Percentiles rank a stretch among this genome's conserved stretches.
Evolutionary conservation across 495 filamentous ascomycete genomes (phyloP).

Genomic region (Tuber microsphaerosporum): DNA sequence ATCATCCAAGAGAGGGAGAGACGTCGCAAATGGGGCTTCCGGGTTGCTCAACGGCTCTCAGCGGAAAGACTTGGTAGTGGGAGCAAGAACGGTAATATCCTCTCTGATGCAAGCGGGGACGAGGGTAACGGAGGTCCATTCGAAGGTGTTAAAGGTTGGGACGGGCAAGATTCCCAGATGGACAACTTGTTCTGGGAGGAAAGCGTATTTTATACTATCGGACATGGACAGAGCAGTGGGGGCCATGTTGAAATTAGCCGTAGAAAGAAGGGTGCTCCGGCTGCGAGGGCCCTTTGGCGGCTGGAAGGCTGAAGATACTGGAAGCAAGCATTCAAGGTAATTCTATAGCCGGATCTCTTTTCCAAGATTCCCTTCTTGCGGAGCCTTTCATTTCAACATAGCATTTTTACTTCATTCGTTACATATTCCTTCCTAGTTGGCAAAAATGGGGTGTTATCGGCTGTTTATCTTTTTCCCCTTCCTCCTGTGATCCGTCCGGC

Average conservation of each 20-base stretch:
- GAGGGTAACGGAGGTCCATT: background rate
- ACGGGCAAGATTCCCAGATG: slow-evolving; percentile 4
- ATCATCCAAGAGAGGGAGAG: slow-evolving; percentile 39
- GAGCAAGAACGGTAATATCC: background rate
- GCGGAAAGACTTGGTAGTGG: background rate
- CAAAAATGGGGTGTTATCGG: background rate
- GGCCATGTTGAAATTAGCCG: slow-evolving; percentile 32
- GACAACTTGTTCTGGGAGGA: slow-evolving; percentile 38
- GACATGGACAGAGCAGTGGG: slow-evolving; percentile 31
- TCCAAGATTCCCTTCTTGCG: background rate
- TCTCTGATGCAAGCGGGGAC: background rate
- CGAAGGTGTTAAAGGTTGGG: background rate
- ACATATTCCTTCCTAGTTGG: background rate
- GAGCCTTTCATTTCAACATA: background rate
- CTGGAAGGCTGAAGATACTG: slow-evolving; percentile 30
- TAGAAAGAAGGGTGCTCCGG: slow-evolving; percentile 29
- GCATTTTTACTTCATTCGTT: background rate
- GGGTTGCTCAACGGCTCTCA: slow-evolving; percentile 16
- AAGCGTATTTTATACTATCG: slow-evolving; percentile 37
- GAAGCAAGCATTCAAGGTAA: slow-evolving; percentile 2
- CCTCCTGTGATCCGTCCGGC: background rate
- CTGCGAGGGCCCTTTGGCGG: slow-evolving; percentile 31
- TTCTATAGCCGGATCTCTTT: background rate
- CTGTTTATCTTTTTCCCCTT: background rate
- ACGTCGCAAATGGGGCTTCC: slow-evolving; percentile 32